Evolutionary conservation across 2,329 filamentous ascomycete genomes (phyloP).

Genomic region (Pseudogymnoascus sp.): DNA sequence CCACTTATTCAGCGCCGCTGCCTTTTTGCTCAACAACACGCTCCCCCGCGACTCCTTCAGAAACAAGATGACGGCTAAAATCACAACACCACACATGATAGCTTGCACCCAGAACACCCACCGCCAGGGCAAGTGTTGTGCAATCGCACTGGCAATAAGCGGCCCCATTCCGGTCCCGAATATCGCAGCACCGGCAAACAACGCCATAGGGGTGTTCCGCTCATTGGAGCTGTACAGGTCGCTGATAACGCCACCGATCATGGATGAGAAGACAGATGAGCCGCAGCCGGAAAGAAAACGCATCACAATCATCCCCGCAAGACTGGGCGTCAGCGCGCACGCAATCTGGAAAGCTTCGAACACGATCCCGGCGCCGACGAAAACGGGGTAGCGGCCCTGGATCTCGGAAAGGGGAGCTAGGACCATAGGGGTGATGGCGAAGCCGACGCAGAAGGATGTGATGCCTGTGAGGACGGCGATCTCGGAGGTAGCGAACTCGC

Average conservation of each 20-base stretch:
- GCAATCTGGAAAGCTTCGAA: conserved; percentile 66
- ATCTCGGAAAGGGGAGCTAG: conserved; percentile 84
- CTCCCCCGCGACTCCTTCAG: conserved; percentile 79
- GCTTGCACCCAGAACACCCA: conserved; percentile 88
- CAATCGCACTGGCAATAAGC: conserved; percentile 62
- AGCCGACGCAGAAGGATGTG: conserved; percentile 74
- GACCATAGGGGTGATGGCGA: conserved; percentile 77
- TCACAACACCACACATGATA: conserved; percentile 58
- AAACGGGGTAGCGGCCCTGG: conserved; percentile 78
- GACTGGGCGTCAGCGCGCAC: conserved; percentile 62
- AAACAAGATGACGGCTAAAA: conserved; percentile 57
- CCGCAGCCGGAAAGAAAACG: conserved; percentile 74
- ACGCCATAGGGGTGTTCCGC: conserved; percentile 81
- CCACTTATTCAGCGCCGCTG: conserved; percentile 66
- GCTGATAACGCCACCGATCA: conserved; percentile 86
- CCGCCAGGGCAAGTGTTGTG: conserved; percentile 62
- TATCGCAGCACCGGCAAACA: conserved; percentile 75
- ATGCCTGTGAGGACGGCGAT: conserved; percentile 68
- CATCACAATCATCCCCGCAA: conserved; percentile 66
- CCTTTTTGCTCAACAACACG: conserved; percentile 72
- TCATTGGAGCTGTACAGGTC: conserved; percentile 75
- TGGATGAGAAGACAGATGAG: conserved; percentile 72
- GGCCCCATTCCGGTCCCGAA: conserved; percentile 76
- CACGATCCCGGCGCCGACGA: conserved; percentile 64
- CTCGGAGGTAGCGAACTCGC: conserved; percentile 56